Percentiles rank a stretch among this genome's conserved stretches.
Conservation (phyloP, 805 yeast genomes). For the Dipodascus albidus region DNA sequence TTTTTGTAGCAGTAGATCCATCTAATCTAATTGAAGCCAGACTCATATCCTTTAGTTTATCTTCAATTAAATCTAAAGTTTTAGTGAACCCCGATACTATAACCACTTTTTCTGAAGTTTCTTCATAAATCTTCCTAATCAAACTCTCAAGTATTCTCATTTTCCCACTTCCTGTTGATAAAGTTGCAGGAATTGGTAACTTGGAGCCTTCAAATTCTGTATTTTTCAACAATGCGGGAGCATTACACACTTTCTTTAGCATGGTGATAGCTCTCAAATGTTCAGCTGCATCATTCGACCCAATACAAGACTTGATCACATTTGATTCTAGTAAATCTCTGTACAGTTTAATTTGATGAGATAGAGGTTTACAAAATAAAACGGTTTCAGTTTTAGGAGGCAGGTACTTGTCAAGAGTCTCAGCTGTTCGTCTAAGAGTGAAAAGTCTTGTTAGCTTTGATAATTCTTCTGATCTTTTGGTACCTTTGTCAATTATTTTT, state of each 20-base stretch:
- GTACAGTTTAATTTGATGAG: conserved; percentile 46
- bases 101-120: conserved; percentile 62
- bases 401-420: conserved; percentile 40
- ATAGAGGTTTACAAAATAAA: conserved; percentile 67
- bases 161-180: conserved; percentile 42
- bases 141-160: conserved; percentile 46
- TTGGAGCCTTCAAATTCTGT: conserved; percentile 34
- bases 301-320: conserved; percentile 22
- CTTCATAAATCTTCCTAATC: conserved; percentile 35
- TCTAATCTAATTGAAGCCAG: conserved; percentile 57
- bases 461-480: conserved; percentile 49
- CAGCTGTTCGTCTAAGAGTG: conserved; percentile 61
- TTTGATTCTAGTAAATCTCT: conserved; percentile 33
- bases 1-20: conserved; percentile 65
- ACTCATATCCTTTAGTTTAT: conserved; percentile 36
- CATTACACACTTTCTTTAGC: conserved; percentile 73
- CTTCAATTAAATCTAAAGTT: conserved; percentile 63
- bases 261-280: conserved; percentile 61
- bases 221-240: conserved; percentile 50
- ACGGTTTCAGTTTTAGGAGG: conserved; percentile 70
- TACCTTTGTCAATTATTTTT: conserved; percentile 43
- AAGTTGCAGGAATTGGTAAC: conserved; percentile 4
- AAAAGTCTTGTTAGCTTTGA: conserved; percentile 53
- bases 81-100: conserved; percentile 81
- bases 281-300: conserved; percentile 19